phyloP scores from a whole-genome alignment of 1,284 basidiomycete genomes.

The Cutaneotrichosporon mucoides region DNA sequence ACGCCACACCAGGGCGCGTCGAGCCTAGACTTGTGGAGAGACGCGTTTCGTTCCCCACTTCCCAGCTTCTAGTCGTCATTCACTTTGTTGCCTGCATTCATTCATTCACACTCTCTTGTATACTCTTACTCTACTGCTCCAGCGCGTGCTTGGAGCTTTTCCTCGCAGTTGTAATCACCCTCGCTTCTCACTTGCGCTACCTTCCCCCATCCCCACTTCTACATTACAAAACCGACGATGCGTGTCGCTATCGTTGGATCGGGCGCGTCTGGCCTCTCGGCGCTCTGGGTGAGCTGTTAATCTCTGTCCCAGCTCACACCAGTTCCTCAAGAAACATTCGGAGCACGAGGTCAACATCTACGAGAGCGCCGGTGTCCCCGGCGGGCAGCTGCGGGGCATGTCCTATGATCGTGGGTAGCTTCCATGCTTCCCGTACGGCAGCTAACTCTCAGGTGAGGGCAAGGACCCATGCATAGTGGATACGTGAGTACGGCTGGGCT shows the following conservation, averaged over 20 bases:
- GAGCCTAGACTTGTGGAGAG: no score
- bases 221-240: slow-evolving; percentile 24
- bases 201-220: background rate
- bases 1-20: no score
- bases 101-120: no score
- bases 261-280: slow-evolving; percentile 70
- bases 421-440: no score
- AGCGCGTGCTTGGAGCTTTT: no score
- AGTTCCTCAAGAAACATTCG: slow-evolving; percentile 70
- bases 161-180: no score
- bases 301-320: background rate
- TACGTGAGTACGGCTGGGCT: slow-evolving; percentile 3
- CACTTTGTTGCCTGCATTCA: no score
- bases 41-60: no score
- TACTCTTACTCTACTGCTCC: no score
- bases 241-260: slow-evolving; percentile 70
- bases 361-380: slow-evolving; percentile 64
- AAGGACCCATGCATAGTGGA: slow-evolving; percentile 58
- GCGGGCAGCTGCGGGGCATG: slow-evolving; percentile 77
- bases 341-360: slow-evolving; percentile 75
- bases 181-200: no score
- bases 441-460: slow-evolving; percentile 28
- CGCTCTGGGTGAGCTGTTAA: slow-evolving; percentile 60
- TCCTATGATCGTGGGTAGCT: slow-evolving; percentile 51
- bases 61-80: no score